phyloP scores from a whole-genome alignment of 495 filamentous ascomycete species.

The Neurospora intermedia region DNA sequence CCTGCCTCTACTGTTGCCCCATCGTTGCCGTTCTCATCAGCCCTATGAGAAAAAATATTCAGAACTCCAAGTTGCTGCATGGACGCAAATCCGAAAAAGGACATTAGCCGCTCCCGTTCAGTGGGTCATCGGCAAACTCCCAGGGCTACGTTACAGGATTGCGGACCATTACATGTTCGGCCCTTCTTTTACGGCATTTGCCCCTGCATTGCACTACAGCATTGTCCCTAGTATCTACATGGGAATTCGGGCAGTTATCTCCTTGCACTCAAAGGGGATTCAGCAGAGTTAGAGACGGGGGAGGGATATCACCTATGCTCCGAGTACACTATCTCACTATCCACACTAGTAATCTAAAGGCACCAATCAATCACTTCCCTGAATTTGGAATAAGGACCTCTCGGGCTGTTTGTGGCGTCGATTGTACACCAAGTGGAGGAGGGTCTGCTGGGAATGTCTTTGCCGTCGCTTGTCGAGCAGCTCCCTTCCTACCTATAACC shows the following conservation, averaged over 20 bases:
- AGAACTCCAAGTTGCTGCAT: not conserved
- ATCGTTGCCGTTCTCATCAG: not conserved
- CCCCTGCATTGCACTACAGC: not conserved
- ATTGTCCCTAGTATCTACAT: not conserved
- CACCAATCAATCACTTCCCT: too few species aligned
- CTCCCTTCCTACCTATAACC: not conserved
- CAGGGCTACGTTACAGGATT: not conserved
- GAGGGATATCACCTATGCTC: not conserved
- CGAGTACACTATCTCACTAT: not conserved
- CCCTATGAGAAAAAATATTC: not conserved
- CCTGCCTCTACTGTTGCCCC: not conserved
- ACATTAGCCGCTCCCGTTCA: not conserved
- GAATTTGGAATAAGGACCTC: not conserved
- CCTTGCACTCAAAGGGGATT: too few species aligned
- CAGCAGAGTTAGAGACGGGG: too few species aligned
- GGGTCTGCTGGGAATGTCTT: not conserved
- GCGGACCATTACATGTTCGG: not conserved
- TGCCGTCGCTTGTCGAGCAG: not conserved
- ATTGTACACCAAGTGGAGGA: not conserved
- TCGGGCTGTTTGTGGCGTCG: not conserved
- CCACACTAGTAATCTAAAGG: too few species aligned
- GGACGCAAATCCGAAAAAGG: not conserved
- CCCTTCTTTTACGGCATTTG: not conserved
- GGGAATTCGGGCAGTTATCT: too few species aligned
- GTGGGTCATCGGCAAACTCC: not conserved